These are phyloP conservation scores for Sclerotinia trifoliorum DNA, from an alignment of 2,329 filamentous ascomycete genomes.

Conservation along the genomic window DNA sequence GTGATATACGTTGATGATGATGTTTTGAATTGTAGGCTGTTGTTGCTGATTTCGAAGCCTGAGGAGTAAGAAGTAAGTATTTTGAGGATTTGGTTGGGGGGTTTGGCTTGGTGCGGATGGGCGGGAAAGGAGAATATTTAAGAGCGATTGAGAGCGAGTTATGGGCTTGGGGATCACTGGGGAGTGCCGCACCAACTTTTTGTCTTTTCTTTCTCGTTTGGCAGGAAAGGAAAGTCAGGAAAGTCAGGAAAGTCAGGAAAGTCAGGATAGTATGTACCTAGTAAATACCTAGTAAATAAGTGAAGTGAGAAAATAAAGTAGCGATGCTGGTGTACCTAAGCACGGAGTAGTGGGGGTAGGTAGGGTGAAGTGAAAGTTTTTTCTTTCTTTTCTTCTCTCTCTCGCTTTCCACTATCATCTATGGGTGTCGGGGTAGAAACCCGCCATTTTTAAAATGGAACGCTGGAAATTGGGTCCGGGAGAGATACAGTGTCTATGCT, in stretches of 20 bases:
- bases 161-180: slow-evolving; percentile 12
- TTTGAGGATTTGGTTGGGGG: background rate
- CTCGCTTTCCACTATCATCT: background rate
- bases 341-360: background rate
- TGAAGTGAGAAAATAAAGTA: too few relatives aligned
- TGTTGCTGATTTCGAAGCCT: slow-evolving; percentile 2
- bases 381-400: background rate
- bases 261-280: too few relatives aligned
- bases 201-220: background rate
- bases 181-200: slow-evolving; percentile 2
- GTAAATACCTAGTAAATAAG: background rate
- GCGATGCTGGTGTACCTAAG: too few relatives aligned
- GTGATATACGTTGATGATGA: background rate
- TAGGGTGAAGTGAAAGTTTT: background rate
- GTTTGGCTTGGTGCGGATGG: background rate
- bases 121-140: background rate
- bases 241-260: too few relatives aligned
- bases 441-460: background rate
- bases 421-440: background rate
- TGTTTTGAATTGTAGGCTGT: background rate
- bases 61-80: background rate
- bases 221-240: background rate
- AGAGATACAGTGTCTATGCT: background rate
- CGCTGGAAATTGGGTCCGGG: background rate
- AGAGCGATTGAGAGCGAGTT: background rate